Evolutionary conservation across 768 basidiomycete genomes (phyloP), one percentile per base, ranked within the genome.

Genomic region (Neoboletus brunneissimus): DNA sequence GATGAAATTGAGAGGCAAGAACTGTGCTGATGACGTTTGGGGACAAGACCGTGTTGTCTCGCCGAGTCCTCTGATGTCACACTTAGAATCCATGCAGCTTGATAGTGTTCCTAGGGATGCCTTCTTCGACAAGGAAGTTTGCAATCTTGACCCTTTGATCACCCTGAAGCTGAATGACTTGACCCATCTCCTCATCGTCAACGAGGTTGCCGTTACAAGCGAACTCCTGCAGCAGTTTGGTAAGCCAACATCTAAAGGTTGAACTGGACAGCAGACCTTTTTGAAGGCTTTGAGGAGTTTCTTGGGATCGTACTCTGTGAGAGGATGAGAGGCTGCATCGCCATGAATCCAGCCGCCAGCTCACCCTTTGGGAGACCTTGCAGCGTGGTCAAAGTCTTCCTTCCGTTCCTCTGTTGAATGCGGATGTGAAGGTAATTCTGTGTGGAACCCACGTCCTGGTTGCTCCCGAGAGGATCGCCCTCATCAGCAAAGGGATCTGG

Each of bases 261-360:
- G 31, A 13, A 38, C n/a, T 1, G 8, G 31, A 44, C 9, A 18
- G 3, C 56, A 46, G 56, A 89, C 93, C 88, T 98, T 99, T 84
- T 98, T 99, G 81, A 98, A 97, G 15, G 91, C 94, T 75, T 98
- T 98, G 75, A 98, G 81, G 62, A 99, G 82, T 78, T 98, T 99
- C 87, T 97, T 98, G 64, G 86, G 82, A 74, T 98, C 94, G 75
- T 96, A 98, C 77, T 94, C 94, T 94, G 70, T n/a, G 40, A 23
- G 38, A 42, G 15, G 63, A 34, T 61, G 46, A 54, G 64, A 53
- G 52, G 51, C n/a, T 50, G 59, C 43, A 60, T 58, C 54, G 42
- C 60, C 40, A 57, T 59, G 13, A 38, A 38, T 46, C 48, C 29
- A 55, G 42, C 20, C 10, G n/a, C 12, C 18, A 49, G 32, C 85